Conservation (phyloP, 176 grass and related monocot genomes). For the Carex pumila region DNA sequence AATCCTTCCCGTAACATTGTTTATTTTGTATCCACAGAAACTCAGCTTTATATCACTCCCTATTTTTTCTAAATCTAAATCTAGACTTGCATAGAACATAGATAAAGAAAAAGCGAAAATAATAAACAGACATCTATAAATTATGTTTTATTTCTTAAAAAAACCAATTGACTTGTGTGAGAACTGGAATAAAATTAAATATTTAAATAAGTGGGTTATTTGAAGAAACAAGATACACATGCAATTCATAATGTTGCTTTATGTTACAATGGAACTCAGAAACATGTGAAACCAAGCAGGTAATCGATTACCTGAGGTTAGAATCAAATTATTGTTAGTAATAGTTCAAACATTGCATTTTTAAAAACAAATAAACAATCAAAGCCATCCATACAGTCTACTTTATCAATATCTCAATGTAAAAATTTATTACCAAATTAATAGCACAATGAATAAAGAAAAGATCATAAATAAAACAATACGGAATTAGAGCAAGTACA, state of each 20-base stretch:
- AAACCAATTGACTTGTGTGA: not conserved
- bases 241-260: not conserved
- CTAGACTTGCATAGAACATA: slow-evolving; percentile 55
- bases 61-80: slow-evolving; percentile 58
- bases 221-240: too few relatives aligned
- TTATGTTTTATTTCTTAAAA: not conserved
- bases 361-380: too few relatives aligned
- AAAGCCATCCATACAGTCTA: too few relatives aligned
- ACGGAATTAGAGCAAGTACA: too few relatives aligned
- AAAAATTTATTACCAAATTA: too few relatives aligned
- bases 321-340: not conserved
- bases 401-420: too few relatives aligned
- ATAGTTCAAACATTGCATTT: not conserved
- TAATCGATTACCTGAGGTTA: not conserved
- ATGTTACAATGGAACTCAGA: not conserved
- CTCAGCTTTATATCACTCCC: slow-evolving; percentile 47
- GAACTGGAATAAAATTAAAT: not conserved
- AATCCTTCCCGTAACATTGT: slow-evolving; percentile 83
- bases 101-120: slow-evolving; percentile 30
- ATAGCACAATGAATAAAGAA: too few relatives aligned
- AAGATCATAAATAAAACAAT: too few relatives aligned
- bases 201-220: not conserved
- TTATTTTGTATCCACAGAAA: slow-evolving; percentile 77
- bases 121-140: not conserved
- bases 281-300: not conserved